Percentiles rank a stretch among this genome's conserved stretches.
Evolutionary conservation across 148 eudicot genomes (phyloP).

Genomic region (Camellia granthamiana): DNA sequence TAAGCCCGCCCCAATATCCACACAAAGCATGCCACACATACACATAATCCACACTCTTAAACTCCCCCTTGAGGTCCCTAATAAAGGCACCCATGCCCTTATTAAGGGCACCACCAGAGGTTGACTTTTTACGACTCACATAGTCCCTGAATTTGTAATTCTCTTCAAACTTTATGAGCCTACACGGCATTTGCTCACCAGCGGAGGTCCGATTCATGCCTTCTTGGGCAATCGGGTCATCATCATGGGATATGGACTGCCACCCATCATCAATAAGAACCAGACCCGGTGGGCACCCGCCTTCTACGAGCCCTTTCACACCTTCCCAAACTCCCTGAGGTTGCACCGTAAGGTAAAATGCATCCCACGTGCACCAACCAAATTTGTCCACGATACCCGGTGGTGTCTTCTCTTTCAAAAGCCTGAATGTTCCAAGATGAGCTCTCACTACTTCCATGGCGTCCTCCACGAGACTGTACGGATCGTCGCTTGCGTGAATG

Average conservation of each 20-base stretch:
- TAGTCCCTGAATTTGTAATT: constrained; percentile 85
- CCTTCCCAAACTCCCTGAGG: constrained; percentile 82
- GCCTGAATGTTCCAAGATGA: constrained; percentile 73
- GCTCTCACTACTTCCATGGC: constrained; percentile 50
- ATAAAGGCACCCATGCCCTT: constrained; percentile 82
- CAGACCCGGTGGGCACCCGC: constrained; percentile 83
- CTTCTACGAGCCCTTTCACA: constrained; percentile 58
- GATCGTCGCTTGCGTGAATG: constrained; percentile 65
- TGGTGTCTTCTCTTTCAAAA: constrained; percentile 65
- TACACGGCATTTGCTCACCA: constrained; percentile 96
- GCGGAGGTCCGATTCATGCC: constrained; percentile 82
- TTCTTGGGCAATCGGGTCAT: constrained; percentile 62
- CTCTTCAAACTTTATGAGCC: constrained; percentile 67
- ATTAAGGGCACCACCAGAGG: constrained; percentile 24
- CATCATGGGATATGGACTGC: constrained; percentile 89
- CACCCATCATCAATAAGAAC: constrained; percentile 89
- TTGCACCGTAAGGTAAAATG: constrained; percentile 76
- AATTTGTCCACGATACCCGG: constrained; percentile 82
- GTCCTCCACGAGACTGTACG: constrained; percentile 59
- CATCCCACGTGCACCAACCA: constrained; percentile 99
- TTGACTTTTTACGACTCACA: constrained; percentile 31
- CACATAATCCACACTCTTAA: constrained; percentile 67
- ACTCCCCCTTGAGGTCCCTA: constrained; percentile 66
- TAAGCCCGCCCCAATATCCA: constrained; percentile 94
- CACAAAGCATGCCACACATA: constrained; percentile 96